Conservation (phyloP, 345 rosid species). For the Citrus medica region DNA sequence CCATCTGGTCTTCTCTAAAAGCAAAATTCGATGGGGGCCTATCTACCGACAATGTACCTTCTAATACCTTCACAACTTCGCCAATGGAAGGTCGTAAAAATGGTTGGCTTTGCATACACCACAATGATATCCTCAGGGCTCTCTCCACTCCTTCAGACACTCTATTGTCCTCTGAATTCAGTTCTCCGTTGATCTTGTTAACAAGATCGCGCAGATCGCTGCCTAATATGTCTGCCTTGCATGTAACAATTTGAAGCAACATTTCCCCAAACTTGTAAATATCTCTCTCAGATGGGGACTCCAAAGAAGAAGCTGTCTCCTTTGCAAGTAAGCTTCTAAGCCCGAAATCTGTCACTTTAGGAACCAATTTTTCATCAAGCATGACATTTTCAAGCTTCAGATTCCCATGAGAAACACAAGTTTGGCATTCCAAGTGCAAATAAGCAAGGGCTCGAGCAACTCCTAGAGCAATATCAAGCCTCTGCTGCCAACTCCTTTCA, state of each 20-base stretch:
- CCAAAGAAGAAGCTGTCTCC: constrained; percentile 30
- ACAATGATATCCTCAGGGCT: constrained; percentile 28
- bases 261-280: constrained; percentile 34
- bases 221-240: constrained; percentile 22
- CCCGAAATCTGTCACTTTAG: constrained; percentile 35
- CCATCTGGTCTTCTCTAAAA: constrained; percentile 6
- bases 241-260: constrained; percentile 30
- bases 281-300: constrained; percentile 28
- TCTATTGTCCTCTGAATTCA: constrained; percentile 12
- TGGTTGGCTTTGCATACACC: constrained; percentile 42
- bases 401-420: constrained; percentile 31
- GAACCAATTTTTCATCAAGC: constrained; percentile 32
- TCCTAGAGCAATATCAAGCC: constrained; percentile 36
- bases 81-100: constrained; percentile 39
- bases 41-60: constrained; percentile 42
- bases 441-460: constrained; percentile 40
- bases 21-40: constrained; percentile 30
- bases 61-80: constrained; percentile 42
- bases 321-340: constrained; percentile 18
- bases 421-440: constrained; percentile 33
- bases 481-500: constrained; percentile 26
- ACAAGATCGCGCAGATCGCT: constrained; percentile 11
- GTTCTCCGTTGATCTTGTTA: constrained; percentile 4
- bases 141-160: constrained; percentile 28
- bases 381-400: constrained; percentile 33